phyloP scores from a whole-genome alignment of 768 basidiomycete genomes.

The Leucosporidium yakuticum region DNA sequence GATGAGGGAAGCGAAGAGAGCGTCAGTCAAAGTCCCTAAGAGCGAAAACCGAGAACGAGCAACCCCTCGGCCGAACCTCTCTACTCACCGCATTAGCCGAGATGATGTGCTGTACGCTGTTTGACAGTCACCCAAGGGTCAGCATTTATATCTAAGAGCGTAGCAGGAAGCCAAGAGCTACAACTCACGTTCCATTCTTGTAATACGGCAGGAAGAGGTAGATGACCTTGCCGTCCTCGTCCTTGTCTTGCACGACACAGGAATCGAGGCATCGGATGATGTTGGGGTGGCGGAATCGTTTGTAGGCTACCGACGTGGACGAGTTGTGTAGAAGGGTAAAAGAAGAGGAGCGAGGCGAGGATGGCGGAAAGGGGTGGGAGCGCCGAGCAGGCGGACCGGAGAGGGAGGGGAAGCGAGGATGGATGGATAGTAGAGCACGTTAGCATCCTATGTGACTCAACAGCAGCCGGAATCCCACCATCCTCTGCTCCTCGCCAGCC shows the following conservation, averaged over 20 bases:
- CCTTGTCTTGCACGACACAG: slow-evolving; percentile 20
- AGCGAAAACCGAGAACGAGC: no score
- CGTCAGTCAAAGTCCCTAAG: no score
- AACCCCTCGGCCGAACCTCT: no score
- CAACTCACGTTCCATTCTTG: slow-evolving; percentile 51
- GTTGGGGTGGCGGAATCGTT: slow-evolving; percentile 92
- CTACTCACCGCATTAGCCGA: slow-evolving; percentile 58
- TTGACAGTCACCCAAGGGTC: slow-evolving; percentile 56
- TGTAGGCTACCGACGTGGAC: slow-evolving; percentile 58
- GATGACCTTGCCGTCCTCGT: slow-evolving; percentile 29
- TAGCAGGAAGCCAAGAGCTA: neutral
- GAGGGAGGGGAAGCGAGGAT: no score
- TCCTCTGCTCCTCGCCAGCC: neutral
- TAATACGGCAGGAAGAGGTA: slow-evolving; percentile 84
- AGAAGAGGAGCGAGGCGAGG: neutral
- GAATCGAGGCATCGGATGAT: slow-evolving; percentile 63
- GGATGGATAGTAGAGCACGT: no score
- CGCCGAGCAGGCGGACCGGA: no score
- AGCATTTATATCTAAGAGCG: neutral
- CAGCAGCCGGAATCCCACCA: no score
- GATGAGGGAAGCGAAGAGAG: no score
- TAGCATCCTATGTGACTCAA: no score
- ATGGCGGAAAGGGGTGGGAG: no score
- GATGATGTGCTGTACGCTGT: slow-evolving; percentile 88
- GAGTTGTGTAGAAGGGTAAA: no score